Base-by-base conservation (phyloP, 2,329 filamentous ascomycete species). In the Colletotrichum incanum region DNA sequence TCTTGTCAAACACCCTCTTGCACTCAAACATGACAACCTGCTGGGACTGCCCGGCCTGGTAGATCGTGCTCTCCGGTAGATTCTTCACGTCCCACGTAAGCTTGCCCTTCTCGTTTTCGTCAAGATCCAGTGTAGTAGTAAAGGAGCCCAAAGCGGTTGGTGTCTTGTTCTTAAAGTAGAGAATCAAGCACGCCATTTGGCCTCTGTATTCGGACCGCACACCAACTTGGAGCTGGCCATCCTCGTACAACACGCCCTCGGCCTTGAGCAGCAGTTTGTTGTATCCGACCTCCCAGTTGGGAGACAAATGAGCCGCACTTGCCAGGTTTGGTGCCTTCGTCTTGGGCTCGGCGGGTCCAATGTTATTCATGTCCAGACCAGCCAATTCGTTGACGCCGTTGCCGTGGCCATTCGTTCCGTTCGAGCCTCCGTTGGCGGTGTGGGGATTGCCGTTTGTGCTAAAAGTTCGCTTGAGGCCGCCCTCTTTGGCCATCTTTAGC, bases 81-180 rank as follows among this genome's bases (percentile, higher is more conserved):
- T 91, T 92, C 83, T 98, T 98, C 73, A 94, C 91, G 78, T 98
- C 96, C 82, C 94, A 93, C 47, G 94, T 94, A 65, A 99, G 83
- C 49, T 90, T 91, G 41, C 82, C 82, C 81, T 90, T 92, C 73
- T 92, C 91, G 66, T 82, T 84, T 67, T 89, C 87, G 67, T 95
- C 92, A 74, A 97, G 92, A 80, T 98, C 95, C 59, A 98, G 85
- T 0, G 96, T 97, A 0, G 96, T 98, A 0, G 96, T 98, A 80
- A 99, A 97, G 0, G 95, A 98, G 65, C 91, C 93, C 77, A 99
- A 93, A 0, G 93, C 85, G 47, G 93, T 92, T 0, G 94, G 92
- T 0, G 94, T 95, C 84, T 98, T 98, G 86, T 99, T 99, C 73
- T 92, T 93, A 81, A 98, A 98, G 82, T 98, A 99, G 63, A 98